Evolutionary conservation across 192 early-diverging fungal genomes (phyloP), one percentile per base, ranked within the genome.

Genomic region (Chytriomyces sp.): DNA sequence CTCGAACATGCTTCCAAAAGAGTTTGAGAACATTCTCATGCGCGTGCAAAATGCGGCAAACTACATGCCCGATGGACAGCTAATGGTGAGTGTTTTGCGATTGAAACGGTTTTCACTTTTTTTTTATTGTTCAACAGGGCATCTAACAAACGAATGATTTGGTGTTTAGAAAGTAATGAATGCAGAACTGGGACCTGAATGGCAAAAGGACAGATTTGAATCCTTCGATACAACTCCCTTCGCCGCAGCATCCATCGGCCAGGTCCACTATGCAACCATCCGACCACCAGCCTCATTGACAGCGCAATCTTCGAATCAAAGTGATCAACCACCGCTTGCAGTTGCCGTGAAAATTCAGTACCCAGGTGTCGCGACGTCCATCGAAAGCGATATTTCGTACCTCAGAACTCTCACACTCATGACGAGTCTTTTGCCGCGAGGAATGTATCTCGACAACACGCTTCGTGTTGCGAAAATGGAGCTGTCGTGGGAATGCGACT

Each of bases 291-390:
- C 57, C 24, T 6, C 24, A 7, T 61, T 59, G 3, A 2, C 71
- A 1, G 18, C 26, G 9, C 71, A 53, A 23, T 82, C 73, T 43
- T 60, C 71, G 18, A 35, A 35, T 35, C 35, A 35, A 35, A 35
- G 35, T 2, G 35, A 35, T 35, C 35, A 35, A 35, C 35, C 35
- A 4, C 35, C 35, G 35, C 35, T 35, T 35, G 35, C 35, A 35
- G 78, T 98, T 3, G 96, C 95, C 0, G 93, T 99, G 72, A 99
- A 99, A 77, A 87, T 99, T 46, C 97, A 99, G 82, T 99, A 99
- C 75, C 97, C 97, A 1, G 97, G 97, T 13, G 93, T 98, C 0
- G 93, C 91, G 0, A 82, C 84, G 53, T 93, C 92, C 7, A 99
- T 99, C 72, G 94, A 95, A 66, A 91, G 88, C 64, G 97, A 99